phyloP scores from a whole-genome alignment of 2,329 filamentous ascomycete species.

The Rutstroemia sp. region DNA sequence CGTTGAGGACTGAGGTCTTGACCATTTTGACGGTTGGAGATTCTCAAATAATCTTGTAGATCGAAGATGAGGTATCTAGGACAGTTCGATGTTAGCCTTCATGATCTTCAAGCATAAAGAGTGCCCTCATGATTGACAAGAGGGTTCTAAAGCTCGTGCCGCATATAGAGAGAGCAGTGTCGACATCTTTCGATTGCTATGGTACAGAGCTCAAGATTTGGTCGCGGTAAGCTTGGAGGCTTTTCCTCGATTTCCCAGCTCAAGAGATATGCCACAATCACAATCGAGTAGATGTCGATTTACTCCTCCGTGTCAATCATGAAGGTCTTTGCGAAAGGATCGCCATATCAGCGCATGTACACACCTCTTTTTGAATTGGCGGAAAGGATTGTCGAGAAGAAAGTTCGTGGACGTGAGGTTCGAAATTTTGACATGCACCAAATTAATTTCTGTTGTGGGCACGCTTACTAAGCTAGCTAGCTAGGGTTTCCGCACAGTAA shows the following conservation, averaged over 20 bases:
- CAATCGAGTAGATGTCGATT: constrained; percentile 41
- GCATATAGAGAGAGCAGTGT: constrained; percentile 58
- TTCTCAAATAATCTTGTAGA: constrained; percentile 62
- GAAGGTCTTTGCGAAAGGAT: constrained; percentile 22
- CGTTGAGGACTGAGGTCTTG: constrained; percentile 98
- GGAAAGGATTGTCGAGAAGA: constrained; percentile 1
- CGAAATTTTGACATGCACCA: neutral
- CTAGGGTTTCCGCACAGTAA: constrained; percentile 1
- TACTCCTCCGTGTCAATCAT: constrained; percentile 37
- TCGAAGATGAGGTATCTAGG: constrained; percentile 60
- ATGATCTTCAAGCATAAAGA: constrained; percentile 58
- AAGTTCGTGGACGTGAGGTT: neutral
- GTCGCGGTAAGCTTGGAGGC: constrained; percentile 1
- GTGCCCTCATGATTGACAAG: constrained; percentile 51
- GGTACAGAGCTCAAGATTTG: constrained; percentile 1
- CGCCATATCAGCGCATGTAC: constrained; percentile 17
- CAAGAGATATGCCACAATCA: constrained; percentile 1
- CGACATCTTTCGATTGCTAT: constrained; percentile 31
- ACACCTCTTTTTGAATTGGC: constrained; percentile 25
- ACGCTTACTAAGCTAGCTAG: constrained; percentile 8
- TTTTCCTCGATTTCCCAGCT: neutral
- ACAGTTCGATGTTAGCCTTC: constrained; percentile 49
- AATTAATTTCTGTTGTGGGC: constrained; percentile 8
- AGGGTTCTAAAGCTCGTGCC: constrained; percentile 65
- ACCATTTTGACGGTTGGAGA: constrained; percentile 89